Percentiles rank a stretch among this genome's conserved stretches.
phyloP scores from a whole-genome alignment of 2,329 filamentous ascomycete genomes.

The Fusarium gaditjirri region DNA sequence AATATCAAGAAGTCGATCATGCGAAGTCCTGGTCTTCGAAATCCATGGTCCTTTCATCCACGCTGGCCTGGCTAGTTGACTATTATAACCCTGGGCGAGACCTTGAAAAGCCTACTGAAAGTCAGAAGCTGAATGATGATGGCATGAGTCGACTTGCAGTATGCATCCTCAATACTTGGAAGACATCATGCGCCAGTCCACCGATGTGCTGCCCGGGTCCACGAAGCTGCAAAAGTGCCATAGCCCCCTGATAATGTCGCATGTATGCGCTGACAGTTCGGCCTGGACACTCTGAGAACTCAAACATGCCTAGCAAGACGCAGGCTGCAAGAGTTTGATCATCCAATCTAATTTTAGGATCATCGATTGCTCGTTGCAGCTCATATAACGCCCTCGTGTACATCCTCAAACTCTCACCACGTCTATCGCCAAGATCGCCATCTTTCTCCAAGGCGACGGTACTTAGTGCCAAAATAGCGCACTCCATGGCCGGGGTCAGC shows the following conservation, averaged over 20 bases:
- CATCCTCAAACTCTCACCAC: accelerated
- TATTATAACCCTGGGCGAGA: accelerated
- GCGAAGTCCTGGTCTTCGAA: background rate
- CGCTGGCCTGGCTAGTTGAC: accelerated
- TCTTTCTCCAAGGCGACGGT: background rate
- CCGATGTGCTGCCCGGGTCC: accelerated
- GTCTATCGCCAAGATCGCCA: background rate
- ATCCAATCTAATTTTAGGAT: accelerated
- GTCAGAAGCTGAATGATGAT: accelerated
- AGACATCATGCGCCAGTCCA: background rate
- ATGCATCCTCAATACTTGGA: background rate
- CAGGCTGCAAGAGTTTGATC: background rate
- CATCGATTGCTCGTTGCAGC: background rate
- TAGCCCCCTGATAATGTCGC: background rate
- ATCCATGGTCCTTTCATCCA: background rate
- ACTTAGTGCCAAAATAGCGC: background rate
- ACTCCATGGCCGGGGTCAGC: background rate
- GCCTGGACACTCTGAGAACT: background rate
- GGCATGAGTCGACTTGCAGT: background rate
- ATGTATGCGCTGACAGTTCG: background rate
- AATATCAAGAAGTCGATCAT: background rate
- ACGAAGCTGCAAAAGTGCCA: background rate
- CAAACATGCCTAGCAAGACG: background rate
- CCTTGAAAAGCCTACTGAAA: background rate
- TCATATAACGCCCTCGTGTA: background rate